Conservation (phyloP, 164 flowering plant genomes). For the Annona squamosa region DNA sequence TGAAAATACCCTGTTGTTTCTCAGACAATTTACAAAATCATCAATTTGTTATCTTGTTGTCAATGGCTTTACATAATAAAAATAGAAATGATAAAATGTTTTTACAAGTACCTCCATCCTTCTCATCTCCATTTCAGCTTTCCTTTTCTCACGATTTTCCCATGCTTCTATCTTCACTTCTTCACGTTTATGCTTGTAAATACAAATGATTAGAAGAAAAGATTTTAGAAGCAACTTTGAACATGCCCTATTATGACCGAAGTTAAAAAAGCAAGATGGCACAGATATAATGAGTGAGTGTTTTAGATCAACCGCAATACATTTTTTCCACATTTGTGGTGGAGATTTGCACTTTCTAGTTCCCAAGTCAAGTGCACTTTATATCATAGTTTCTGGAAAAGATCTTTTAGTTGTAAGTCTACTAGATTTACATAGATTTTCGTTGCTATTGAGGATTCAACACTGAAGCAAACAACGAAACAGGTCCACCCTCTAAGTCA, state of each 20-base stretch:
- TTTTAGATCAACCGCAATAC: background rate
- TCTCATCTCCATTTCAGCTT: slow-evolving; percentile 87
- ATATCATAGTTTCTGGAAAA: too few species aligned
- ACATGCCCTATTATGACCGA: background rate
- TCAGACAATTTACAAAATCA: too few species aligned
- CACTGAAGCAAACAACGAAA: background rate
- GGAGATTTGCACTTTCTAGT: background rate
- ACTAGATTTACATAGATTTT: background rate
- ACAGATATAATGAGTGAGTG: background rate
- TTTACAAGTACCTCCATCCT: slow-evolving; percentile 68
- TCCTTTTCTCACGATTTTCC: slow-evolving; percentile 92
- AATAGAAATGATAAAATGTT: background rate
- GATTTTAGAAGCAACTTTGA: background rate
- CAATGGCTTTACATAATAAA: too few species aligned
- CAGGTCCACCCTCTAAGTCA: too few species aligned
- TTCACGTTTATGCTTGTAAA: slow-evolving; percentile 76
- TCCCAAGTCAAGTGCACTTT: background rate
- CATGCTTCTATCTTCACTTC: slow-evolving; percentile 94
- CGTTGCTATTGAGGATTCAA: background rate
- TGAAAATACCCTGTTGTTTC: too few species aligned
- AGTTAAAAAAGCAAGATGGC: background rate
- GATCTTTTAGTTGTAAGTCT: background rate
- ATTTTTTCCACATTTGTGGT: background rate
- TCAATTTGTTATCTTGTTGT: too few species aligned
- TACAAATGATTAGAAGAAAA: background rate